Conservation (phyloP, 352 stramenopile species). For the Pythium aristosporum region DNA sequence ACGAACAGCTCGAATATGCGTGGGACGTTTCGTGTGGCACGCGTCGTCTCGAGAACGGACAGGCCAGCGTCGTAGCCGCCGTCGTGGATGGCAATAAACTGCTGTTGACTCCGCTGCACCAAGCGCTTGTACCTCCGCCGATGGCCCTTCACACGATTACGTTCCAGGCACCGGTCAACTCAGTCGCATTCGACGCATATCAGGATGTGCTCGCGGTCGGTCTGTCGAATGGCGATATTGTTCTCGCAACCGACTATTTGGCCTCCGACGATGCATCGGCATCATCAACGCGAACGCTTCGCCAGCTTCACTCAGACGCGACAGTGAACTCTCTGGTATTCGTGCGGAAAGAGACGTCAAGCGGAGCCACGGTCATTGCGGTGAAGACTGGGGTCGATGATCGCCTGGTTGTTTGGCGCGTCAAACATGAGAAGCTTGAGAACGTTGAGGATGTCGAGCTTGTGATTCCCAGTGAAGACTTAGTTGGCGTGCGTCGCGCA, state of each 20-base stretch:
- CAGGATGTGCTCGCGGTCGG: conserved; percentile 39
- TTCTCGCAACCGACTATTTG: conserved; percentile 53
- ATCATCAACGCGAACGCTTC: neutral
- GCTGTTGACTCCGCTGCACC: conserved; percentile 67
- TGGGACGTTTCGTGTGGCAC: conserved; percentile 39
- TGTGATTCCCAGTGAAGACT: conserved; percentile 19
- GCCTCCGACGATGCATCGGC: neutral
- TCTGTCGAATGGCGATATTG: conserved; percentile 39
- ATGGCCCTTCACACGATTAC: conserved; percentile 46
- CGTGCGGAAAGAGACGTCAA: neutral
- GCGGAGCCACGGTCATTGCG: neutral
- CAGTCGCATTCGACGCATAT: conserved; percentile 51
- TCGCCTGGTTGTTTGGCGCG: conserved; percentile 13
- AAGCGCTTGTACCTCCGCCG: conserved; percentile 64
- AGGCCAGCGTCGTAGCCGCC: conserved; percentile 41
- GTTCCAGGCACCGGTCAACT: conserved; percentile 48
- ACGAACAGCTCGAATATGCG: conserved; percentile 54
- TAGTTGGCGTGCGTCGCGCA: conserved; percentile 15
- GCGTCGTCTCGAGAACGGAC: conserved; percentile 13
- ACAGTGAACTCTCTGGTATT: conserved; percentile 14
- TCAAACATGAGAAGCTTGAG: neutral
- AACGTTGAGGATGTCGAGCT: neutral
- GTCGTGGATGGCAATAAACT: conserved; percentile 62
- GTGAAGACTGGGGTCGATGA: conserved; percentile 16
- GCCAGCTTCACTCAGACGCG: conserved; percentile 1